Evolutionary conservation across 768 basidiomycete genomes (phyloP).

Genomic region (Suillus americanus): DNA sequence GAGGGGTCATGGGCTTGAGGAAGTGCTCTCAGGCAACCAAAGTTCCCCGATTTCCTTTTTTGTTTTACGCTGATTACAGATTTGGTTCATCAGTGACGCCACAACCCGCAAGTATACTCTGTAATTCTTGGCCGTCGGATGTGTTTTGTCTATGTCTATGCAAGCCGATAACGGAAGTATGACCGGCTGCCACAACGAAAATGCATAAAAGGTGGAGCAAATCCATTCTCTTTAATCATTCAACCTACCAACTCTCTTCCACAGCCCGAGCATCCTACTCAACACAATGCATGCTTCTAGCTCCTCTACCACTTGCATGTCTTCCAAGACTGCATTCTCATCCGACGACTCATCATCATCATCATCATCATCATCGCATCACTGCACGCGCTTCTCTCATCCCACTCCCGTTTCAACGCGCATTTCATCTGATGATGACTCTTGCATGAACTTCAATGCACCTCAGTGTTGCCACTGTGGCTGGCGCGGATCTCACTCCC

Average conservation of each 20-base stretch:
- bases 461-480: slow-evolving; percentile 82
- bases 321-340: slow-evolving; percentile 11
- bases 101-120: slow-evolving; percentile 34
- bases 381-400: slow-evolving; percentile 12
- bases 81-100: slow-evolving; percentile 36
- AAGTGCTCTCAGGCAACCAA: slow-evolving; percentile 13
- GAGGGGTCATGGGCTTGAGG: not conserved
- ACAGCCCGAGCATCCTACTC: too few species aligned
- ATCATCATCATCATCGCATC: slow-evolving; percentile 10
- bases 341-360: slow-evolving; percentile 8
- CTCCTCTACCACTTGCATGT: slow-evolving; percentile 14
- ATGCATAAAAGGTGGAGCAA: slow-evolving; percentile 22
- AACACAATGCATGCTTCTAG: slow-evolving; percentile 17
- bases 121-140: slow-evolving; percentile 25
- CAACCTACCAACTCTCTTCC: slow-evolving; percentile 3
- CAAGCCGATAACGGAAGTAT: slow-evolving; percentile 37
- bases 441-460: slow-evolving; percentile 50
- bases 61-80: slow-evolving; percentile 11
- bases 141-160: slow-evolving; percentile 29
- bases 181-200: slow-evolving; percentile 24
- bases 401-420: slow-evolving; percentile 25
- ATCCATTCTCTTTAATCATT: not conserved
- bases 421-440: slow-evolving; percentile 23
- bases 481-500: slow-evolving; percentile 58
- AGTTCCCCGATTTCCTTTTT: slow-evolving; percentile 13